These are phyloP conservation scores for Blattamonas nauphoetae DNA, from an alignment of 78 protist genomes.

Conservation along the genomic window DNA sequence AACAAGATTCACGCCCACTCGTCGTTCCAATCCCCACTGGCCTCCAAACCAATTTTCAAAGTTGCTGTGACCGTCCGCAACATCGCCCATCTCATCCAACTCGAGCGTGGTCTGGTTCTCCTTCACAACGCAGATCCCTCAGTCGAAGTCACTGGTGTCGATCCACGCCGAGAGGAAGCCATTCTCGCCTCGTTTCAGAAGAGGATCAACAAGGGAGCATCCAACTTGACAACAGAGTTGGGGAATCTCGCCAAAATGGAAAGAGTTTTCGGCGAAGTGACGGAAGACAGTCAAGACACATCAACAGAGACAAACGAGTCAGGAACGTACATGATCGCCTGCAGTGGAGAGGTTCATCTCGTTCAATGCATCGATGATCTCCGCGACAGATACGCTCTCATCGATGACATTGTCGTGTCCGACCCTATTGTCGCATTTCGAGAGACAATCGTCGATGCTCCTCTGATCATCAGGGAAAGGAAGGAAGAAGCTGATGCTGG, in stretches of 20 bases:
- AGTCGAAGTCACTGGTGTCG: constrained; percentile 54
- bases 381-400: constrained; percentile 53
- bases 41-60: too few relatives aligned
- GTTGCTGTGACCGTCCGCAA: not conserved
- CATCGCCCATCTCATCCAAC: not conserved
- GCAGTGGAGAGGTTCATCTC: not conserved
- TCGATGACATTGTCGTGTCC: constrained; percentile 45
- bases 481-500: too few relatives aligned
- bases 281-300: not conserved
- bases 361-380: constrained; percentile 71
- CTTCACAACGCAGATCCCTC: constrained; percentile 83
- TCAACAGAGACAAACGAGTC: not conserved
- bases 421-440: constrained; percentile 78
- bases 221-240: too few relatives aligned
- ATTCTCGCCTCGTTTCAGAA: constrained; percentile 77
- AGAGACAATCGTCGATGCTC: constrained; percentile 33
- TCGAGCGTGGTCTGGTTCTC: constrained; percentile 20
- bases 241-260: constrained; percentile 16
- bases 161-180: constrained; percentile 80
- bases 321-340: not conserved
- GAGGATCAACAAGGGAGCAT: too few relatives aligned
- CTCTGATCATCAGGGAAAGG: too few relatives aligned
- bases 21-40: too few relatives aligned
- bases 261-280: not conserved
- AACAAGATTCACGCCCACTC: too few relatives aligned